Conservation (phyloP, 805 yeast genomes). For the Candida piceae region DNA sequence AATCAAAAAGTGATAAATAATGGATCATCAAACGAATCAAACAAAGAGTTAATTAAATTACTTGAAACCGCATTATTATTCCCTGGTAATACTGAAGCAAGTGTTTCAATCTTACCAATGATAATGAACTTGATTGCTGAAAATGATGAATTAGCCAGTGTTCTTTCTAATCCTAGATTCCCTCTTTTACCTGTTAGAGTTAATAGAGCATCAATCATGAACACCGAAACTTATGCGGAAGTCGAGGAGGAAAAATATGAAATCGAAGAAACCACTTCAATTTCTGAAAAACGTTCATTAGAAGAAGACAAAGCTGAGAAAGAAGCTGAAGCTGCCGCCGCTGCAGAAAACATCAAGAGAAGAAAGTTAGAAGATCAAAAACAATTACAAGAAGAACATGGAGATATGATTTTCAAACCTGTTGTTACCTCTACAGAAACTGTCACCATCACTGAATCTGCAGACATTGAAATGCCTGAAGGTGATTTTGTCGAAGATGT, state of each 20-base stretch:
- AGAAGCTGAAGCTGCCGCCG: too few species aligned
- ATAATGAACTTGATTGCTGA: constrained; percentile 47
- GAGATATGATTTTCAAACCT: constrained; percentile 14
- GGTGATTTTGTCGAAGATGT: constrained; percentile 7
- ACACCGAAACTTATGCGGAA: constrained; percentile 5
- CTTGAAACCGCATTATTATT: constrained; percentile 55
- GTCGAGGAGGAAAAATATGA: constrained; percentile 11
- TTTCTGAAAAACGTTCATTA: constrained; percentile 5
- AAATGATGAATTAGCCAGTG: constrained; percentile 46
- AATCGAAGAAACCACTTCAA: too few species aligned
- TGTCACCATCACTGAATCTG: background rate
- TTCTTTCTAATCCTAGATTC: constrained; percentile 70
- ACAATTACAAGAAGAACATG: constrained; percentile 6
- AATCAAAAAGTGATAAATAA: constrained; percentile 25
- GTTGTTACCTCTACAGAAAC: constrained; percentile 3
- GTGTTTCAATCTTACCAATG: constrained; percentile 65
- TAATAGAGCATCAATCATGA: background rate
- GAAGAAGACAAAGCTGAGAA: constrained; percentile 7
- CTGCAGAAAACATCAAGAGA: constrained; percentile 3
- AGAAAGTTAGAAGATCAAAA: constrained; percentile 12
- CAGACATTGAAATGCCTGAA: constrained; percentile 5
- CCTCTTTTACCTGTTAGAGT: constrained; percentile 38
- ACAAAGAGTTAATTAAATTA: constrained; percentile 39
- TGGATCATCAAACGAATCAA: constrained; percentile 18
- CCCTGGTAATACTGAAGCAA: constrained; percentile 56